A percentile compares a stretch with the other conserved stretches of the same genome.
Conservation (phyloP, 805 yeast species). For the Saitoella complicata region DNA sequence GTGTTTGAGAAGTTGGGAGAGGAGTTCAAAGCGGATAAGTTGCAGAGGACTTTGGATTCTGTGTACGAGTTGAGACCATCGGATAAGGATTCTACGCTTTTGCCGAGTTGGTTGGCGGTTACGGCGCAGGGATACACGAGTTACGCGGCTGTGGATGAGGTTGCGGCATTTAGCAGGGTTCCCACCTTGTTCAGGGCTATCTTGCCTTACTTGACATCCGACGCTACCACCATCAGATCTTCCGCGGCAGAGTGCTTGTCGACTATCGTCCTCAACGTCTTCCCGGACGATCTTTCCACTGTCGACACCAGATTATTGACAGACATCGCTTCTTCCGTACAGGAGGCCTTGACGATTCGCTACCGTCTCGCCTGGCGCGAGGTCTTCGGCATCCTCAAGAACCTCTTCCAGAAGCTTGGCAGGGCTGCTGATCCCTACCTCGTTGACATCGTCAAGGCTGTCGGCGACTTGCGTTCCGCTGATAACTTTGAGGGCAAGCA, state of each 20-base stretch:
- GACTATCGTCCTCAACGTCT: no score
- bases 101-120: slow-evolving; percentile 91
- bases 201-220: no score
- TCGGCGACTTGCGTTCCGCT: slow-evolving; percentile 76
- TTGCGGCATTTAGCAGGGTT: slow-evolving; percentile 36
- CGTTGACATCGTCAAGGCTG: slow-evolving; percentile 44
- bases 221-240: no score
- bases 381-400: slow-evolving; percentile 49
- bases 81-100: slow-evolving; percentile 62
- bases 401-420: slow-evolving; percentile 46
- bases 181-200: slow-evolving; percentile 43
- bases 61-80: slow-evolving; percentile 69
- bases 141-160: slow-evolving; percentile 35
- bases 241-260: no score
- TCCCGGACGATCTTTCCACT: no score
- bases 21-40: slow-evolving; percentile 41
- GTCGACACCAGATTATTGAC: no score
- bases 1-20: slow-evolving; percentile 35
- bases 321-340: slow-evolving; percentile 25
- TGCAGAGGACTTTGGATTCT: slow-evolving; percentile 51
- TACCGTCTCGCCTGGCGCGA: slow-evolving; percentile 65
- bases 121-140: slow-evolving; percentile 63
- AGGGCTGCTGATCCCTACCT: slow-evolving; percentile 56
- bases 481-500: slow-evolving; percentile 55
- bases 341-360: slow-evolving; percentile 51